Base-by-base conservation (phyloP, 2,329 filamentous ascomycete genomes). In the Cladosporium sp. region DNA sequence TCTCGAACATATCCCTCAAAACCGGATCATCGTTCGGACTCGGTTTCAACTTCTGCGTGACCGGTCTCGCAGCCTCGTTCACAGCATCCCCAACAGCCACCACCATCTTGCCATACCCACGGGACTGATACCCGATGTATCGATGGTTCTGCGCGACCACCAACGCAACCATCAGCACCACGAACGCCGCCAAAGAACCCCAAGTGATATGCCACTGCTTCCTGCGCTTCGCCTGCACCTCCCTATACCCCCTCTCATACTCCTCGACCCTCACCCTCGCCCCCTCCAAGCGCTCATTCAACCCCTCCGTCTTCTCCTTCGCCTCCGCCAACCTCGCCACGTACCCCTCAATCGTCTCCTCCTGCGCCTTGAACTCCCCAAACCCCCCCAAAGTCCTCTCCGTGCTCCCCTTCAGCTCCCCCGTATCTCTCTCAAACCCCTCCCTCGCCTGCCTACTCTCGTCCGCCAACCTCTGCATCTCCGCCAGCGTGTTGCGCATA, bases 191-290 rank as follows among this genome's bases (percentile, higher is more conserved):
- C 4, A 65, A 37, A 8, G 56, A 37, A 7, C 55, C 56, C 62
- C 63, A 65, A 11, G 58, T 59, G 17, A 61, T 59, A 40, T 58
- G 54, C 57, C 59, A 64, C 19, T 58, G 58, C 41, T 61, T 61
- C 40, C 61, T 56, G 8, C 61, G 86, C 60, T 75, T 80, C 60
- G 86, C 82, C 68, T 87, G 80, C 76, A 84, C 85, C 60, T 83
- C 80, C 42, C 72, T 74, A 66, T 90, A 86, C 1, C 80, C 77
- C 50, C 74, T 75, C 64, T 88, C 84, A 78, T 85, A 88, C 22
- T 73, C 72, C 63, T 87, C 84, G 12, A 91, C 80, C 7, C 80
- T 76, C 50, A 77, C 70, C 43, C 81, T 76, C 11, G 88, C 84
- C 12, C 75, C 69, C 45, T 85, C 82, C 3, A 92, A 80, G 43